Conservation (phyloP, 1,284 basidiomycete genomes). For the Thelephora terrestris region DNA sequence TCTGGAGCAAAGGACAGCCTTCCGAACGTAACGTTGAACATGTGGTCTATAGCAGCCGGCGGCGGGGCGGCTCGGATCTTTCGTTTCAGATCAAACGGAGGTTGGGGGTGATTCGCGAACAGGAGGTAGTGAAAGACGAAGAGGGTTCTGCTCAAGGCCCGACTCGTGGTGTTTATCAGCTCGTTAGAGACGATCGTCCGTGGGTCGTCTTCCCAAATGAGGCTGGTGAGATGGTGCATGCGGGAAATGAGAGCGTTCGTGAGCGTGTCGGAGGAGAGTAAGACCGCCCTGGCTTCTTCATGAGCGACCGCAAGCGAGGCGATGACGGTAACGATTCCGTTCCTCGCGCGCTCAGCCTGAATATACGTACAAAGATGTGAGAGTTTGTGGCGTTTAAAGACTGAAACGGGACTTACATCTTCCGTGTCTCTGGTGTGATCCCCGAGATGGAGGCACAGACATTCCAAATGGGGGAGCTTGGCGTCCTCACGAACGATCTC, state of each 20-base stretch:
- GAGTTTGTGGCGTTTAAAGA: slow-evolving; percentile 5
- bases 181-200: slow-evolving; percentile 29
- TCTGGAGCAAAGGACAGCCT: slow-evolving; percentile 61
- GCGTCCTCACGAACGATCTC: slow-evolving; percentile 12
- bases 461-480: slow-evolving; percentile 40
- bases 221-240: slow-evolving; percentile 38
- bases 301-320: slow-evolving; percentile 44
- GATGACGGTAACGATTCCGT: slow-evolving; percentile 44
- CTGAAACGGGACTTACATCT: slow-evolving; percentile 28
- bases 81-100: neutral
- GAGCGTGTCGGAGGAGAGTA: slow-evolving; percentile 43
- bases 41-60: slow-evolving; percentile 38
- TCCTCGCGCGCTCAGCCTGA: slow-evolving; percentile 34
- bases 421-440: slow-evolving; percentile 31
- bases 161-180: slow-evolving; percentile 14
- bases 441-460: slow-evolving; percentile 39
- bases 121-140: neutral
- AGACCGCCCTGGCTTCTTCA: slow-evolving; percentile 34
- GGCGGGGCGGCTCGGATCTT: neutral
- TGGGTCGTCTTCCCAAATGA: slow-evolving; percentile 59
- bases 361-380: neutral
- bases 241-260: slow-evolving; percentile 53
- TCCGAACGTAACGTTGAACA: slow-evolving; percentile 69
- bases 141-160: neutral
- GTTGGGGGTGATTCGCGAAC: neutral